phyloP scores from a whole-genome alignment of 192 early-diverging fungal genomes.

The Linderina pennispora region DNA sequence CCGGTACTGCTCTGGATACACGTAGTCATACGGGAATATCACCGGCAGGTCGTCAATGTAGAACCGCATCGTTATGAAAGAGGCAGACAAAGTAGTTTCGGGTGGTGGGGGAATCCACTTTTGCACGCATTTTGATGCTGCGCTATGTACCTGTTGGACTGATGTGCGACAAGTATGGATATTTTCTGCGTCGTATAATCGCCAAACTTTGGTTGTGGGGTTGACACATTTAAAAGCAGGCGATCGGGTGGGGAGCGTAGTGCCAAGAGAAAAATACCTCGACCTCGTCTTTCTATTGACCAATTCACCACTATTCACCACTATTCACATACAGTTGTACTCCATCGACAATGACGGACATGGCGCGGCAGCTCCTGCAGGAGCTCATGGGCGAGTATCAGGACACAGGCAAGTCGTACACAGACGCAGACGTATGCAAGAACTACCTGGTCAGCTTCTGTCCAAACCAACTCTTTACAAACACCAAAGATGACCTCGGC shows the following conservation, averaged over 20 bases:
- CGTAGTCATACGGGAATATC: conserved; percentile 97
- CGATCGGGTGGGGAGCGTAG: too few relatives aligned
- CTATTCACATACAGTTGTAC: too few relatives aligned
- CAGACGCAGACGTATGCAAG: conserved; percentile 56
- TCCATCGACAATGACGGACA: conserved; percentile 42
- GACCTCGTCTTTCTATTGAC: too few relatives aligned
- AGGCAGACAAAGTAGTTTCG: background rate
- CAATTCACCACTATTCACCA: too few relatives aligned
- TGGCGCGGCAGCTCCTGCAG: conserved; percentile 45
- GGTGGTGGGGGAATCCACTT: too few relatives aligned
- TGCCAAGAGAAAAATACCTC: too few relatives aligned
- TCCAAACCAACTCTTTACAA: conserved; percentile 75
- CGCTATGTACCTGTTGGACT: too few relatives aligned
- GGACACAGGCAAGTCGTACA: conserved; percentile 36
- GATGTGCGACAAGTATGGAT: too few relatives aligned
- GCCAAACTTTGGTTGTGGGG: too few relatives aligned
- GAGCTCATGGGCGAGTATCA: conserved; percentile 45
- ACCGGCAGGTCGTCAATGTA: conserved; percentile 69
- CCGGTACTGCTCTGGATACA: conserved; percentile 98
- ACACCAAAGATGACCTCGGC: conserved; percentile 77
- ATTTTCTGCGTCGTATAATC: too few relatives aligned
- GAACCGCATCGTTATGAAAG: conserved; percentile 16
- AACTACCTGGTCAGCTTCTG: conserved; percentile 79
- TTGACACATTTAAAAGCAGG: too few relatives aligned
- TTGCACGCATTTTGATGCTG: too few relatives aligned